Evolutionary conservation across 768 basidiomycete species (phyloP), one percentile per base, ranked within the genome.

Genomic region (Collybia sordida): DNA sequence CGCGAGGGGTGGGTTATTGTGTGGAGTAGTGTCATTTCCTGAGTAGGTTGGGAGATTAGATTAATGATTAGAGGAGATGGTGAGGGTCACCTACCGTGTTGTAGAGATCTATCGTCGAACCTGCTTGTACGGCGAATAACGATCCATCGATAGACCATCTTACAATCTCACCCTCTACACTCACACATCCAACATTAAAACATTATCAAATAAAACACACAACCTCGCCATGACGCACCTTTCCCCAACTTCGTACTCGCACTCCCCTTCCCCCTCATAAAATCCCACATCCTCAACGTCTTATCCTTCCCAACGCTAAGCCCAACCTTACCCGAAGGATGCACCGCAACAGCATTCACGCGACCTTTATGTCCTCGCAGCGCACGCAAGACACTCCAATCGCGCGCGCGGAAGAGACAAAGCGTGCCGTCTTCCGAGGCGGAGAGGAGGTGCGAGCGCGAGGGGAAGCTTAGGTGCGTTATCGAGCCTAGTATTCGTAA

Each of bases 241-340:
- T 86, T 89, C 18, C 92, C 91, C 4, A 99, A 67, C 63, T 95
- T 94, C 40, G 83, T 88, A 65, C 93, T 93, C 6, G 92, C 93
- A 9, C 83, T 83, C 3, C 92, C 91, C 65, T 88, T 88, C 0
- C 96, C 96, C 39, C 95, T 75, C 91, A 98, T 95, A 42, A 99
- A 73, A 74, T 99, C 97, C 97, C 97, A 99, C 95, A 99, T 97
- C 37, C 94, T 80, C 51, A 98, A 57, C 3, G 90, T 91, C 55
- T 80, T 78, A 61, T 98, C 97, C 60, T 85, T 87, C 6, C 97
- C 96, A 0, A 98, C 93, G 53, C 86, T 93, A 35, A 99, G 67
- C 0, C 88, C 95, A 15, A 98, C 81, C 59, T 98, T 90, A 5
- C 95, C 92, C 0, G 90, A 88, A 0, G 93, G 96, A 61, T 99